Base-by-base conservation (phyloP, 2,329 filamentous ascomycete genomes). In the Xylariaceae sp. region DNA sequence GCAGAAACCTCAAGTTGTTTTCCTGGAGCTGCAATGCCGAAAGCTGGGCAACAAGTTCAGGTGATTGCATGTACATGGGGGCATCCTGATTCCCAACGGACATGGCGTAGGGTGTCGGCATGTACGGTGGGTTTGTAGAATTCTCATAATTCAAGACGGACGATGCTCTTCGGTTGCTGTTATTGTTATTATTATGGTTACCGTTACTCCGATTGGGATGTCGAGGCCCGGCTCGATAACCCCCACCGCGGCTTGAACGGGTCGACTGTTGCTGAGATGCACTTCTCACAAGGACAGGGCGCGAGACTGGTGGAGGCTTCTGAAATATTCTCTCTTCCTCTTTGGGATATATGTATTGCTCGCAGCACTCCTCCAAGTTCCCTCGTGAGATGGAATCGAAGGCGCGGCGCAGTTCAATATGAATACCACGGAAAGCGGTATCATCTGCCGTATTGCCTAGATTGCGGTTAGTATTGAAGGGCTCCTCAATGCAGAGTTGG, bases 371-470 rank as follows among this genome's bases (percentile, higher is more conserved):
- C 4, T 85, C 81, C 42, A 99, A 77, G 63, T 94, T 89, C 19
- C 84, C 88, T 48, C 88, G 81, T 1, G 88, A 84, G 16, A 96
- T 81, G 51, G 90, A 73, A 54, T 91, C 87, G 68, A 96, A 97
- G 0, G 94, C 94, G 61, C 91, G 81, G 57, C 94, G 84, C 47
- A 99, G 76, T 72, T 99, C 94, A 61, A 90, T 72, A 68, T 99
- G 94, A 29, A 99, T 81, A 1, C 94, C 94, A 47, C 88, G 84
- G 72, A 96, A 96, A 0, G 94, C 92, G 41, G 89, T 95, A 68
- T 96, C 92, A 68, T 99, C 94, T 8, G 91, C 94, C 1, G 94
- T 97, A 65, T 99, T 99, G 40, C 92, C 94, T 43, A 99, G 77
- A 68, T 99, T 99, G 40, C 94, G 84, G 34, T 80, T 80, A 3